Base-by-base conservation (phyloP, 2,329 filamentous ascomycete species). In the Arthrobotrys entomopaga region DNA sequence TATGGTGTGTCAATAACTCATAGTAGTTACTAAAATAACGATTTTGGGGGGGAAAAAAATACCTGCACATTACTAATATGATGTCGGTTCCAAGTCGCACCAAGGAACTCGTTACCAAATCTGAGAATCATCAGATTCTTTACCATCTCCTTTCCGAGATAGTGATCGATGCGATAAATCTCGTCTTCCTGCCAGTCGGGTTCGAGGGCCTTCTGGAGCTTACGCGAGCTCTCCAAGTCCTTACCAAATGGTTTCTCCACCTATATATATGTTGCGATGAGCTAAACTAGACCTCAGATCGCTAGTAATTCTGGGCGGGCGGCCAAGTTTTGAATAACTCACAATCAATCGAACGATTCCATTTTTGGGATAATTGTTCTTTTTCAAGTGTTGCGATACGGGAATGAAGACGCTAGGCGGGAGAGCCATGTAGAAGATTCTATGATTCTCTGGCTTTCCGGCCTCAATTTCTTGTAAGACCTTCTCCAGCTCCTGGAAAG, bases 161-260 rank as follows among this genome's bases (percentile, higher is more conserved):
- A 99, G 85, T 99, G 95, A 82, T 99, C 95, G 80, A 99, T 99
- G 81, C 95, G 93, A 89, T 96, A 99, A 78, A 99, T 90, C 84
- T 99, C 95, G 63, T 98, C 94, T 84, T 99, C 96, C 81, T 91
- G 95, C 96, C 95, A 99, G 84, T 99, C 93, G 49, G 95, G 95
- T 81, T 94, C 92, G 77, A 99, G 88, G 6, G 95, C 96, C 82
- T 91, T 93, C 82, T 98, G 94, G 75, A 99, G 88, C 83, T 97
- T 92, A 73, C 95, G 90, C 63, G 95, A 98, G 84, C 93, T 97
- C 67, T 87, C 89, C 76, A 99, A 87, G 82, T 99, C 95, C 85
- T 98, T 98, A 79, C 96, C 95, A 81, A 99, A 99, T 24, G 96
- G 95, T 86, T 99, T 99, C 89, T 99, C 95, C 78, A 99, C 92